Conservation (phyloP, 768 basidiomycete genomes). For the Coprinopsis cinerea region DNA sequence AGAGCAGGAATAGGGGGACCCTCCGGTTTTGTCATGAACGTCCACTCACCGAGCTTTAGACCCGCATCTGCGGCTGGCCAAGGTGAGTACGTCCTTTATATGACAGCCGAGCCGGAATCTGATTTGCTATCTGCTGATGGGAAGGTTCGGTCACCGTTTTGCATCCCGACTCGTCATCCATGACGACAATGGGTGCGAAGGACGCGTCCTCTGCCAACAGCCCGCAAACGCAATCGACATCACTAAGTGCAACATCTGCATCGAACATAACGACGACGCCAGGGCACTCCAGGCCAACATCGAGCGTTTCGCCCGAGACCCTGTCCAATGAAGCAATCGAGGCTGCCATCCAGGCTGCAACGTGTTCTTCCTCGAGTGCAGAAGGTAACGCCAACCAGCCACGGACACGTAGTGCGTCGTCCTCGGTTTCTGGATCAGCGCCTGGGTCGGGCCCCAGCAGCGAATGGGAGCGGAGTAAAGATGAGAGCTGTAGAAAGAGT, state of each 20-base stretch:
- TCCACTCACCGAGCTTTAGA: background rate
- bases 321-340: conserved; percentile 79
- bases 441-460: conserved; percentile 1
- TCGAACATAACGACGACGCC: too few relatives aligned
- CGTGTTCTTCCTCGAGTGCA: conserved; percentile 22
- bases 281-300: background rate
- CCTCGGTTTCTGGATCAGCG: background rate
- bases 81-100: background rate
- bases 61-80: background rate
- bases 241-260: too few relatives aligned
- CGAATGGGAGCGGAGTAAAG: background rate
- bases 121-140: too few relatives aligned
- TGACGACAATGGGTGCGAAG: too few relatives aligned
- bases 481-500: background rate
- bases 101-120: too few relatives aligned
- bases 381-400: too few relatives aligned
- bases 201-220: too few relatives aligned
- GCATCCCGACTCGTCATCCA: too few relatives aligned
- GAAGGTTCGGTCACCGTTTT: too few relatives aligned
- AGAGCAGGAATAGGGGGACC: too few relatives aligned
- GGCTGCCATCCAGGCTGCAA: conserved; percentile 88
- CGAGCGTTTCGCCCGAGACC: background rate
- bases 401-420: background rate
- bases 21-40: conserved; percentile 4
- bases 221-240: too few relatives aligned